phyloP scores from a whole-genome alignment of 2,329 filamentous ascomycete species.

The Diplodia corticola region DNA sequence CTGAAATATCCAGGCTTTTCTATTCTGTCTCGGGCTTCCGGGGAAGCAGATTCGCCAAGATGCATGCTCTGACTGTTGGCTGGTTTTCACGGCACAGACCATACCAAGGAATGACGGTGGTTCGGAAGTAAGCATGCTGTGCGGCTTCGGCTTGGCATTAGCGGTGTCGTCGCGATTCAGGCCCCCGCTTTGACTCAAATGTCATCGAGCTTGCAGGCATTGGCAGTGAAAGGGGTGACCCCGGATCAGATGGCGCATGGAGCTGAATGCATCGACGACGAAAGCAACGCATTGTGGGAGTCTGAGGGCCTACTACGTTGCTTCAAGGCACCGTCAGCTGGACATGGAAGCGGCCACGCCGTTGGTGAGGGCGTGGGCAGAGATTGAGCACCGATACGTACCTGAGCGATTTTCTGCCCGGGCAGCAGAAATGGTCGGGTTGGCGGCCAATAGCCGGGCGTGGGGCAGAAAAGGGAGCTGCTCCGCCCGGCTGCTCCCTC shows the following conservation, averaged over 20 bases:
- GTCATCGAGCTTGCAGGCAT: neutral
- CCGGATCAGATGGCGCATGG: too few species aligned
- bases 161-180: neutral
- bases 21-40: neutral
- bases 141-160: neutral
- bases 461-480: neutral
- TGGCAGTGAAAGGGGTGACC: neutral
- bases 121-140: neutral
- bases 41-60: neutral
- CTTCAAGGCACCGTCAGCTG: neutral
- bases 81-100: neutral
- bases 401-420: slow-evolving; percentile 14
- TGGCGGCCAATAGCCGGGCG: neutral
- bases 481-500: neutral
- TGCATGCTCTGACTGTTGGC: neutral
- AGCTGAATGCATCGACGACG: too few species aligned
- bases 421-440: slow-evolving; percentile 17
- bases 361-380: neutral
- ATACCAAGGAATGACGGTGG: neutral
- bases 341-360: neutral
- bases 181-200: neutral
- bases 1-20: too few species aligned
- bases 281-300: neutral
- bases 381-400: neutral
- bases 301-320: neutral